Evolutionary conservation across 306 rosid species (phyloP).

Genomic region (Alnus rubra): DNA sequence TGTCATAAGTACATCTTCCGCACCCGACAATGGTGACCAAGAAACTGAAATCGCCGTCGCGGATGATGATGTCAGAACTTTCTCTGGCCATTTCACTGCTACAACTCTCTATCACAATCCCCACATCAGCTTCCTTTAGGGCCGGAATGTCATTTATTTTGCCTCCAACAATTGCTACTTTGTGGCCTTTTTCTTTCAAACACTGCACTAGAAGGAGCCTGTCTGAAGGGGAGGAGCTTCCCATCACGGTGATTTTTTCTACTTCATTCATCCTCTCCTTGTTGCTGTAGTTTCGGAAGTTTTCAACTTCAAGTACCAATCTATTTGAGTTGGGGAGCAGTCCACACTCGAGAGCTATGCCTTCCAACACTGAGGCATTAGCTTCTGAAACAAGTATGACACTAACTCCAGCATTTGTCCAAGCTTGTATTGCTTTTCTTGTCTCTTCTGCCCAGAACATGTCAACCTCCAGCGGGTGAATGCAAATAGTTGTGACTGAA

Average conservation of each 20-base stretch:
- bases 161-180: constrained; percentile 19
- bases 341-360: not conserved
- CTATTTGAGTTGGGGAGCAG: not conserved
- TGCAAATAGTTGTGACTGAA: constrained; percentile 5
- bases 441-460: not conserved
- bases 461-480: not conserved
- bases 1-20: constrained; percentile 27
- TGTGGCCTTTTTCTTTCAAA: constrained; percentile 11
- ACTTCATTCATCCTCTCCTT: constrained; percentile 19
- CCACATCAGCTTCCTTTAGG: constrained; percentile 32
- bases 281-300: not conserved
- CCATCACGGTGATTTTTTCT: constrained; percentile 22
- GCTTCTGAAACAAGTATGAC: constrained; percentile 19
- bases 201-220: constrained; percentile 12
- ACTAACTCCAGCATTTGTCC: constrained; percentile 7
- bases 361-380: not conserved
- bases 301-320: constrained; percentile 6
- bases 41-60: not conserved
- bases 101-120: constrained; percentile 8
- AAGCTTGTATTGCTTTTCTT: not conserved
- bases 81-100: constrained; percentile 12
- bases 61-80: constrained; percentile 15
- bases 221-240: constrained; percentile 3
- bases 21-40: not conserved
- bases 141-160: constrained; percentile 12